Conservation (phyloP, 2,329 filamentous ascomycete species). For the Fusarium coicis region DNA sequence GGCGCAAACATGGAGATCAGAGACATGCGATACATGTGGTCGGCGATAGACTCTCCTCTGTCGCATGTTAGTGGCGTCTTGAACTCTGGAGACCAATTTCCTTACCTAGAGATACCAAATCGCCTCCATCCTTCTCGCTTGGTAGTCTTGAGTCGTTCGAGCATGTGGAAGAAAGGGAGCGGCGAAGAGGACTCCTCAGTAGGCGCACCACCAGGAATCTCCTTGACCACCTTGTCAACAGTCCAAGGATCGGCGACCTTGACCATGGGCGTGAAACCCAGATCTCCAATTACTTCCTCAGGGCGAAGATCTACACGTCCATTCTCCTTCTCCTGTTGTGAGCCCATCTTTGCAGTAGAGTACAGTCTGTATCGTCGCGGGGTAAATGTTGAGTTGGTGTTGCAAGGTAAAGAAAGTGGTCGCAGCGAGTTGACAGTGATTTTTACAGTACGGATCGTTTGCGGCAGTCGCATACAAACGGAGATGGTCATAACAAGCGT, state of each 20-base stretch:
- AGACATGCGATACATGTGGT: conserved; percentile 99
- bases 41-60: conserved; percentile 89
- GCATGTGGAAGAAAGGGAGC: conserved; percentile 91
- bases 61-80: background rate
- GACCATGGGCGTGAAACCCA: conserved; percentile 51
- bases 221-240: conserved; percentile 71
- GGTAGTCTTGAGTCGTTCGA: conserved; percentile 94
- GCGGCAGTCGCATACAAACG: background rate
- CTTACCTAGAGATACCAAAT: conserved; percentile 76
- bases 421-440: background rate
- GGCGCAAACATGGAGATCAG: conserved; percentile 94
- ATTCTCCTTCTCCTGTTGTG: conserved; percentile 39
- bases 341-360: conserved; percentile 43
- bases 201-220: conserved; percentile 66
- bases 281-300: conserved; percentile 35
- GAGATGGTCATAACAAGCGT: conserved; percentile 12
- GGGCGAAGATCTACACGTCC: conserved; percentile 31
- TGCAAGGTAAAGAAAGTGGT: background rate
- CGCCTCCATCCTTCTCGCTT: conserved; percentile 96
- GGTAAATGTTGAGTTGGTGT: conserved; percentile 13
- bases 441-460: background rate
- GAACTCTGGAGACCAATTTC: background rate
- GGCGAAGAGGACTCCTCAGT: conserved; percentile 75
- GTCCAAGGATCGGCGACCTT: conserved; percentile 63
- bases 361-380: conserved; percentile 13